Evolutionary conservation across 2,329 filamentous ascomycete genomes (phyloP).

Genomic region (Bipolaris bicolor): DNA sequence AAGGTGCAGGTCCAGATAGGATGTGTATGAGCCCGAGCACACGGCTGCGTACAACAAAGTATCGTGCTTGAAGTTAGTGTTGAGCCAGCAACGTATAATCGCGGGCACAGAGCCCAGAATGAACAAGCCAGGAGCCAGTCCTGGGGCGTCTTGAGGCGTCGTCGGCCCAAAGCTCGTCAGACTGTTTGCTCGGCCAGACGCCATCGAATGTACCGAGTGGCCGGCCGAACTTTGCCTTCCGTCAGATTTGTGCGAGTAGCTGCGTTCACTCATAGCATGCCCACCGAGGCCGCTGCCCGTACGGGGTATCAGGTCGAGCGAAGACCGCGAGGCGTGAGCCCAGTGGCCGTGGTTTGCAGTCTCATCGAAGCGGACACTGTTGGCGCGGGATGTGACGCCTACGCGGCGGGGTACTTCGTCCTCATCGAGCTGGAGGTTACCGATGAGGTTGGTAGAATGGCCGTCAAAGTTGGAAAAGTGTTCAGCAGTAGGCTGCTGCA

Average conservation of each 20-base stretch:
- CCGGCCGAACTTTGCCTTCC: conserved; percentile 93
- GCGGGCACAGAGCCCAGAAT: conserved; percentile 88
- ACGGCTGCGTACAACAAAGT: conserved; percentile 89
- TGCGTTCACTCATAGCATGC: conserved; percentile 84
- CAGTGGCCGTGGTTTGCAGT: conserved; percentile 91
- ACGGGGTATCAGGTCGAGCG: conserved; percentile 79
- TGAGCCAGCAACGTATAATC: conserved; percentile 95
- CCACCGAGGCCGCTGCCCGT: conserved; percentile 80
- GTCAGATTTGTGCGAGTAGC: conserved; percentile 93
- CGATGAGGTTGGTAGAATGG: conserved; percentile 78
- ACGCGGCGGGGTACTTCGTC: conserved; percentile 86
- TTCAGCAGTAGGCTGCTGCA: conserved; percentile 79
- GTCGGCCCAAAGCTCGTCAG: conserved; percentile 71
- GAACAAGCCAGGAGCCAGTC: conserved; percentile 82
- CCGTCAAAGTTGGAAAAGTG: conserved; percentile 91
- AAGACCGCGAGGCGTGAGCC: conserved; percentile 80
- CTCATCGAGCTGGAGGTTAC: conserved; percentile 80
- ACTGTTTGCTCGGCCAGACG: conserved; percentile 84
- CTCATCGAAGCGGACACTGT: conserved; percentile 97
- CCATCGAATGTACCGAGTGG: conserved; percentile 77
- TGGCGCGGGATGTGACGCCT: conserved; percentile 87
- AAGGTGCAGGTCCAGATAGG: conserved; percentile 77
- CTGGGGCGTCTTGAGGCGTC: conserved; percentile 73
- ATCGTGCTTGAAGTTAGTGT: conserved; percentile 85
- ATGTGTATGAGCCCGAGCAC: conserved; percentile 89